Conservation (phyloP, 2,329 filamentous ascomycete species). For the Clarireedia monteithiana region DNA sequence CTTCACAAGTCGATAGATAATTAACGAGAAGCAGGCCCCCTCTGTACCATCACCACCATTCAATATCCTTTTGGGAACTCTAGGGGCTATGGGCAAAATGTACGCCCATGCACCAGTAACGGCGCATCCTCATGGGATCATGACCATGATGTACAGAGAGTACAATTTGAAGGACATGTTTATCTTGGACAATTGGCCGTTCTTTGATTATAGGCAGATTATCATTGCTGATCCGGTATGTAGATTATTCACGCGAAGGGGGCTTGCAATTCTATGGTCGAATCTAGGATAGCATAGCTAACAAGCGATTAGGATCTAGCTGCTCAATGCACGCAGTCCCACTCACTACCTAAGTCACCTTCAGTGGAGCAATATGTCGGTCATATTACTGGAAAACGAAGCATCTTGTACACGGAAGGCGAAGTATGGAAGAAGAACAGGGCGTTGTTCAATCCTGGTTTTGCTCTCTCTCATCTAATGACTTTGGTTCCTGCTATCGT, state of each 20-base stretch:
- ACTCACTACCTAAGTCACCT: constrained; percentile 1
- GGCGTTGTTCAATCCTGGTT: constrained; percentile 22
- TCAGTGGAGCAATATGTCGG: not conserved
- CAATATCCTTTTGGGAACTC: constrained; percentile 1
- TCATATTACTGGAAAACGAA: constrained; percentile 10
- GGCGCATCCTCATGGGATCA: constrained; percentile 7
- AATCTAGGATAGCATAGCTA: not conserved
- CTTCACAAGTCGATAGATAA: not conserved
- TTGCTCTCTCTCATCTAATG: constrained; percentile 15
- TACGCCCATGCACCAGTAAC: constrained; percentile 1
- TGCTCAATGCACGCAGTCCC: constrained; percentile 5
- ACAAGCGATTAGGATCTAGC: not conserved
- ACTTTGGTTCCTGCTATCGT: constrained; percentile 17
- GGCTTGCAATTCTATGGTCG: not conserved
- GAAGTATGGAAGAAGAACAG: constrained; percentile 21
- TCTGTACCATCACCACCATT: constrained; percentile 4
- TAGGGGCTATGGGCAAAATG: not conserved
- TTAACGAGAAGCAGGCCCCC: not conserved
- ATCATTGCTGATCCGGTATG: constrained; percentile 6
- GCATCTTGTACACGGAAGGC: constrained; percentile 17
- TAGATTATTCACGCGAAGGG: not conserved
- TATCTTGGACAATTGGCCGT: constrained; percentile 8
- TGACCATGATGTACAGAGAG: constrained; percentile 7
- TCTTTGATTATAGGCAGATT: constrained; percentile 4
- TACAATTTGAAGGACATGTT: constrained; percentile 3